These are phyloP conservation scores for sorghum (Sorghum bicolor) DNA, from an alignment of 176 grass and related monocot genomes.

Conservation along the genomic window Sorghum_bicolor_NCBIv3 NC_012876.2:53559001-53559500, in stretches of 20 bases:
- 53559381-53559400: background rate
- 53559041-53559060: conserved; percentile 14
- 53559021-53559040: conserved; percentile 2
- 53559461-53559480: background rate
- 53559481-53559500: background rate
- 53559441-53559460: background rate
- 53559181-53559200: background rate
- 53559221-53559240: conserved; percentile 28
- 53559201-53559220: background rate
- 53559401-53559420: conserved; percentile 11
- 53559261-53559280: background rate
- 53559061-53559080: background rate
- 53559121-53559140: background rate
- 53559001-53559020: conserved; percentile 41
- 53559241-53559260: background rate
- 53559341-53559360: background rate
- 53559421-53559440: conserved; percentile 11
- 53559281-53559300: conserved; percentile 4
- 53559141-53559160: background rate
- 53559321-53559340: background rate
- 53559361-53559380: background rate
- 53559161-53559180: background rate
- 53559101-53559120: no score
- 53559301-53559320: conserved; percentile 5
- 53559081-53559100: conserved; percentile 12